Evolutionary conservation across 2,329 filamentous ascomycete genomes (phyloP).

Genomic region (Teratosphaeriaceae sp.): DNA sequence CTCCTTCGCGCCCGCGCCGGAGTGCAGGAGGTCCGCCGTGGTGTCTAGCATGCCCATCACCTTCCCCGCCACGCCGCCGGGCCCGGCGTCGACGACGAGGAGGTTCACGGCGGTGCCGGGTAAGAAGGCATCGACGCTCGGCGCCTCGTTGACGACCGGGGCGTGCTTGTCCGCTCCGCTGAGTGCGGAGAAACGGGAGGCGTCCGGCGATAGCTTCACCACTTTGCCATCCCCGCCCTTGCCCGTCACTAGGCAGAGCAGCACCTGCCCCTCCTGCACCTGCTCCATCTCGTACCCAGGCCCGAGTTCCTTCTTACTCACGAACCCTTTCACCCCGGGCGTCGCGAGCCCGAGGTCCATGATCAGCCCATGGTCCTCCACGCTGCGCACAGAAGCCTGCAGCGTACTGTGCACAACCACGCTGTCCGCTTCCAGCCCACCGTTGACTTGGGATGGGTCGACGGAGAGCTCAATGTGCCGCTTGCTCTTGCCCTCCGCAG

Average conservation of each 20-base stretch:
- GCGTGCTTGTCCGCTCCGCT: slow-evolving; percentile 13
- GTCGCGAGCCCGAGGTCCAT: slow-evolving; percentile 82
- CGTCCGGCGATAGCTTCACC: slow-evolving; percentile 73
- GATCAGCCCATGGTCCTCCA: slow-evolving; percentile 92
- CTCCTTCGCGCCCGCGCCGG: slow-evolving; percentile 63
- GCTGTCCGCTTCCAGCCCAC: slow-evolving; percentile 63
- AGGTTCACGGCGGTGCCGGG: slow-evolving; percentile 88
- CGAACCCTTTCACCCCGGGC: slow-evolving; percentile 67
- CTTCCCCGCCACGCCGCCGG: slow-evolving; percentile 76
- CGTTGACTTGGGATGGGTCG: slow-evolving; percentile 70
- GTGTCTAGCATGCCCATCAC: slow-evolving; percentile 87
- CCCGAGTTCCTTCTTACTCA: slow-evolving; percentile 77
- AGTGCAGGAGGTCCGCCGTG: slow-evolving; percentile 86
- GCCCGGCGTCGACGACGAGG: slow-evolving; percentile 67
- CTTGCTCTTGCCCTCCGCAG: slow-evolving; percentile 55
- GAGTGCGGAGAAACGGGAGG: slow-evolving; percentile 37
- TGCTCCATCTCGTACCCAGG: slow-evolving; percentile 56
- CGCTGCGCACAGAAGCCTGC: slow-evolving; percentile 81
- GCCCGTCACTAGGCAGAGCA: slow-evolving; percentile 74
- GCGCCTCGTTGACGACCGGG: slow-evolving; percentile 58
- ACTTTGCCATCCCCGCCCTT: slow-evolving; percentile 74
- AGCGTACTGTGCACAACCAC: slow-evolving; percentile 69
- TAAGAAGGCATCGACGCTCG: slow-evolving; percentile 82
- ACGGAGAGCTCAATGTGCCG: slow-evolving; percentile 83
- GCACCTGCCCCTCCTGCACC: slow-evolving; percentile 75